Percentiles rank a stretch among this genome's conserved stretches.
phyloP scores from a whole-genome alignment of 2,329 filamentous ascomycete species.

The Talaromyces verruculosus region DNA sequence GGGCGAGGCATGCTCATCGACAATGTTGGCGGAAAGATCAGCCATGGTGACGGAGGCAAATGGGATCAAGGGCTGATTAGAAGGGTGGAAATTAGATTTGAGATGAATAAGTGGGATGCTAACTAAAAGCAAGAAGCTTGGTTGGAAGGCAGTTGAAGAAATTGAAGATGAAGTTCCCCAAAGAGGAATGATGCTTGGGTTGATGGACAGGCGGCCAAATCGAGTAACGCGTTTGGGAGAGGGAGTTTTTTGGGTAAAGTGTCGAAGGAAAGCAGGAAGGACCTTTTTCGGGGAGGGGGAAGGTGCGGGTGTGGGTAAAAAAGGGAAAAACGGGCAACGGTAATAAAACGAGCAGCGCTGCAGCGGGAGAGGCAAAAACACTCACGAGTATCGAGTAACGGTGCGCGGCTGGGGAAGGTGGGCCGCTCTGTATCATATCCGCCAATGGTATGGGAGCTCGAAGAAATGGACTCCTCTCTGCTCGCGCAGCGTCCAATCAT shows the following conservation, averaged over 20 bases:
- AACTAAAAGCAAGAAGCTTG: constrained; percentile 15
- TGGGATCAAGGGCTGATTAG: neutral
- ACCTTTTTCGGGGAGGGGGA: constrained; percentile 27
- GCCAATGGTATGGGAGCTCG: constrained; percentile 5
- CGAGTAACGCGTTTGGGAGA: constrained; percentile 48
- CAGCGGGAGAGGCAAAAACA: constrained; percentile 14
- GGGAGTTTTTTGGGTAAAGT: constrained; percentile 43
- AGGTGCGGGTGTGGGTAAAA: constrained; percentile 30
- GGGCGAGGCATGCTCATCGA: constrained; percentile 71
- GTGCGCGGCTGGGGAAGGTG: constrained; percentile 20
- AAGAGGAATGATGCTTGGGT: constrained; percentile 48
- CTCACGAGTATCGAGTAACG: constrained; percentile 17
- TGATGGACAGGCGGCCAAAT: constrained; percentile 46
- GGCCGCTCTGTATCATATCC: neutral
- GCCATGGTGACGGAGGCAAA: constrained; percentile 56
- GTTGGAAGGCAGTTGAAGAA: constrained; percentile 18
- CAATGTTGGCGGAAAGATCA: constrained; percentile 72
- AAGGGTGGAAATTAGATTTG: neutral
- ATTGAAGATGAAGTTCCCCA: constrained; percentile 35
- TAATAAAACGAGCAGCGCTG: neutral
- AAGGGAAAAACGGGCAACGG: constrained; percentile 28
- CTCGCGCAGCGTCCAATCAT: constrained; percentile 1
- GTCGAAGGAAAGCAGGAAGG: constrained; percentile 26
- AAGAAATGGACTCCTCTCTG: neutral
- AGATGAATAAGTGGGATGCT: constrained; percentile 17